Evolutionary conservation across 768 basidiomycete species (phyloP).

Genomic region (Myochromella boudieri): DNA sequence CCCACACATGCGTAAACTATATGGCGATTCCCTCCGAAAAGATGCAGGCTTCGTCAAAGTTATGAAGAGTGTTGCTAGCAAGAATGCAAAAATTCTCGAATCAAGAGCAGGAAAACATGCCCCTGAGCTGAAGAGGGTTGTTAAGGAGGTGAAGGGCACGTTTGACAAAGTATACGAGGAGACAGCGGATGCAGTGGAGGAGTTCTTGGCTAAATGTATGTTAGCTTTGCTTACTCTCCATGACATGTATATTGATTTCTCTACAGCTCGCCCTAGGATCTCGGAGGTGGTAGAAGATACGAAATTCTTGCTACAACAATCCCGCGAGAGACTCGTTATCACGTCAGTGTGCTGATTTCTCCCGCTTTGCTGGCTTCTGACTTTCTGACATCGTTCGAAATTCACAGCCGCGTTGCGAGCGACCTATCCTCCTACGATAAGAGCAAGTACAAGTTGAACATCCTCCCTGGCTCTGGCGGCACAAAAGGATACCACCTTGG

Average conservation of each 20-base stretch:
- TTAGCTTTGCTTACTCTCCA: conserved; percentile 7
- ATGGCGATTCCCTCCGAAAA: conserved; percentile 90
- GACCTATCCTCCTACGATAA: conserved; percentile 81
- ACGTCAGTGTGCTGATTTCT: conserved; percentile 54
- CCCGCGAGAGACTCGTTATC: conserved; percentile 87
- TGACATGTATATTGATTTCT: conserved; percentile 13
- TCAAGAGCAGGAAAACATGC: conserved; percentile 77
- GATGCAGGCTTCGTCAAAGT: conserved; percentile 98
- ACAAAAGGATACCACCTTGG: conserved; percentile 80
- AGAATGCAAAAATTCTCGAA: conserved; percentile 76
- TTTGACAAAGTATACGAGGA: conserved; percentile 96
- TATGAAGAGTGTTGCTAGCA: conserved; percentile 89
- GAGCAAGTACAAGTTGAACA: conserved; percentile 71
- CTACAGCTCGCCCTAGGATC: conserved; percentile 79
- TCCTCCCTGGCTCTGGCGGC: conserved; percentile 52
- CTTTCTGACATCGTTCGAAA: background rate
- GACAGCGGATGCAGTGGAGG: conserved; percentile 89
- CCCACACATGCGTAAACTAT: conserved; percentile 97
- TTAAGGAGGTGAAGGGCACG: conserved; percentile 88
- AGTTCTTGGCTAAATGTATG: conserved; percentile 89
- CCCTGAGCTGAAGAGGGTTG: conserved; percentile 76
- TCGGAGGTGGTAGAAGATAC: conserved; percentile 93
- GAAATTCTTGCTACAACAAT: conserved; percentile 87
- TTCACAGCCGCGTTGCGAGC: conserved; percentile 71
- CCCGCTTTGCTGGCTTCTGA: background rate